Evolutionary conservation across 169 alveolate genomes (phyloP).

Genomic region (Babesia sp.): DNA sequence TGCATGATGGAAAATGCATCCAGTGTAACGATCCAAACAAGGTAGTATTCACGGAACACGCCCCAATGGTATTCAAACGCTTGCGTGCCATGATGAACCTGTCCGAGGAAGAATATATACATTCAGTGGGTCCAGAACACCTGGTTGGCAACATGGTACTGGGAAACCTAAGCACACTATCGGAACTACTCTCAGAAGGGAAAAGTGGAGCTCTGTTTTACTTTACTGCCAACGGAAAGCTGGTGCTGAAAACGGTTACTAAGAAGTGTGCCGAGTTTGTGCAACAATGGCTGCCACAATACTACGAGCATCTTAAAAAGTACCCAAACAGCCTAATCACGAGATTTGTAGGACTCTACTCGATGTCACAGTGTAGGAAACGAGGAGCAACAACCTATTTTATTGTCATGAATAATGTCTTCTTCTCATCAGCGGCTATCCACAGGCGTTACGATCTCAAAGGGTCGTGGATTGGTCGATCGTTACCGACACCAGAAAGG

Average conservation of each 20-base stretch:
- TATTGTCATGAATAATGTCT: constrained; percentile 95
- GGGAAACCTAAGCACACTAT: constrained; percentile 92
- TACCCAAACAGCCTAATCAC: constrained; percentile 43
- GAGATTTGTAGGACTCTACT: constrained; percentile 49
- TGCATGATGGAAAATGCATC: neutral
- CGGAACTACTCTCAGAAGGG: constrained; percentile 93
- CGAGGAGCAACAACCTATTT: constrained; percentile 74
- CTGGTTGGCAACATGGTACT: constrained; percentile 91
- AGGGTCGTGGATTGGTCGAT: constrained; percentile 90
- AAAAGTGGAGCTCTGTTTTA: constrained; percentile 95
- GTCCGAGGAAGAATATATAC: constrained; percentile 87
- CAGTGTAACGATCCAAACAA: neutral
- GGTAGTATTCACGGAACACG: constrained; percentile 86
- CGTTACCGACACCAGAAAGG: constrained; percentile 76
- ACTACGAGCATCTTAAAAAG: constrained; percentile 38
- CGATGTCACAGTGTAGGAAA: constrained; percentile 30
- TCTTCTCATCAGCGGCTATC: constrained; percentile 89
- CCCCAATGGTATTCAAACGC: constrained; percentile 94
- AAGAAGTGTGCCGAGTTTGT: constrained; percentile 53
- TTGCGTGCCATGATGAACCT: constrained; percentile 88
- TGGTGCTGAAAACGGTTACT: constrained; percentile 76
- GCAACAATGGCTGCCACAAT: constrained; percentile 55
- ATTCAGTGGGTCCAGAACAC: constrained; percentile 96
- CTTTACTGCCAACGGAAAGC: constrained; percentile 90
- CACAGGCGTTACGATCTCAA: constrained; percentile 89